Evolutionary conservation across 2,329 filamentous ascomycete species (phyloP).

Genomic region (Davidsoniella eucalypti): DNA sequence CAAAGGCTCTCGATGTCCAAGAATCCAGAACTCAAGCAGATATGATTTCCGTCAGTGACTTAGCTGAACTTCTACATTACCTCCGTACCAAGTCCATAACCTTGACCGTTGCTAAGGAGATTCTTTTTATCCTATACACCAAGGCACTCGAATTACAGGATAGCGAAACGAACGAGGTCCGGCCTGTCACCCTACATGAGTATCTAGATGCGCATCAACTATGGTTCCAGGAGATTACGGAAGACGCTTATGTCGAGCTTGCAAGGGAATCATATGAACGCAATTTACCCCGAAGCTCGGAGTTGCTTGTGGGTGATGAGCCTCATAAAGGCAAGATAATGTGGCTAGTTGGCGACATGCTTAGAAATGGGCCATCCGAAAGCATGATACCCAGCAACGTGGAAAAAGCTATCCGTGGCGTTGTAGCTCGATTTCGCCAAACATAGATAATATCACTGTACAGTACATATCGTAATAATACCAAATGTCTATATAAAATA

Average conservation of each 20-base stretch:
- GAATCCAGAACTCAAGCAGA: too few relatives aligned
- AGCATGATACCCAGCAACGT: constrained; percentile 37
- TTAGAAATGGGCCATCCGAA: constrained; percentile 35
- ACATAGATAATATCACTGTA: neutral
- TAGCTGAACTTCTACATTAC: constrained; percentile 35
- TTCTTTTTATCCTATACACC: constrained; percentile 18
- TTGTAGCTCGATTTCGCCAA: constrained; percentile 4
- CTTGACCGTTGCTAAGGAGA: constrained; percentile 39
- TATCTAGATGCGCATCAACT: constrained; percentile 32
- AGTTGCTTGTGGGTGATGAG: constrained; percentile 29
- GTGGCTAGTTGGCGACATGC: constrained; percentile 44
- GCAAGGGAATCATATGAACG: constrained; percentile 28
- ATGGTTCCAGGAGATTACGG: constrained; percentile 37
- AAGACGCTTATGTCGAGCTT: constrained; percentile 31
- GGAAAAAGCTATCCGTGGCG: constrained; percentile 27
- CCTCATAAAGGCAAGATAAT: constrained; percentile 42
- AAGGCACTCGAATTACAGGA: constrained; percentile 16
- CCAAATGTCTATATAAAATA: neutral
- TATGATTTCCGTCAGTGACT: constrained; percentile 28
- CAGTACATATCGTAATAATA: neutral
- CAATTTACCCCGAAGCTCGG: constrained; percentile 25
- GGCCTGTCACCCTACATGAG: constrained; percentile 30
- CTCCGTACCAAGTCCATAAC: constrained; percentile 35
- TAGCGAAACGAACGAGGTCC: constrained; percentile 30
- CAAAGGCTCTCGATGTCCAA: neutral